Evolutionary conservation across 2,329 filamentous ascomycete genomes (phyloP), one percentile per base, ranked within the genome.

Genomic region (Waltergamsia citrina): DNA sequence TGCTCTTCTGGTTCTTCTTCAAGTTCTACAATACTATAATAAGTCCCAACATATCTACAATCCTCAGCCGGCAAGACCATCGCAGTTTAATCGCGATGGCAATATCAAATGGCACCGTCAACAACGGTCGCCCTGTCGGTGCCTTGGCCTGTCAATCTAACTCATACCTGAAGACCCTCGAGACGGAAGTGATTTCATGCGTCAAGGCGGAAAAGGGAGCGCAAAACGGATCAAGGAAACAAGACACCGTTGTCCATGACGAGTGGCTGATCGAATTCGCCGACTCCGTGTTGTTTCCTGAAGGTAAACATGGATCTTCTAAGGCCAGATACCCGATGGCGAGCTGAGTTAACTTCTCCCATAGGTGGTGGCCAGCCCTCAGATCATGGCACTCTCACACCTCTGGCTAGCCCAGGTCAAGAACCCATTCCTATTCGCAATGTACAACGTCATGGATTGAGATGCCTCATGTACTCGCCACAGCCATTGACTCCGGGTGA

Each of bases 311-410:
- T 10, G 11, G 6, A 7, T 15, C n/a, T 27, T 4, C 14, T 10
- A 5, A 24, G 12, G 9, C 14, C 11, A 10, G 12, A 15, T n/a
- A 15, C 11, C n/a, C 14, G n/a, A n/a, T 29, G 18, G 17, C 11
- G 2, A 12, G 29, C 38, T 38, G 7, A 36, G 10, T 21, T 2
- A 2, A 20, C 2, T 14, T 24, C 12, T 7, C 14, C n/a, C n/a
- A n/a, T n/a, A 54, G 51, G 51, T 7, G 51, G 51, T 7, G 51
- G 51, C 2, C 51, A 54, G 6, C 51, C 51, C n/a, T 50, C 46
- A 0, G 51, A 54, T 30, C 37, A 51, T 12, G 51, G 50, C 11
- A 46, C 46, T 6, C 36, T 54, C 10, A 33, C 35, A 0, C 38
- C 25, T 4, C 30, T 48, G 17, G 37, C 38, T 4, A 33, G 33